Conservation (phyloP, 805 yeast species). For the Saccharomyces kudriavzevii region DNA sequence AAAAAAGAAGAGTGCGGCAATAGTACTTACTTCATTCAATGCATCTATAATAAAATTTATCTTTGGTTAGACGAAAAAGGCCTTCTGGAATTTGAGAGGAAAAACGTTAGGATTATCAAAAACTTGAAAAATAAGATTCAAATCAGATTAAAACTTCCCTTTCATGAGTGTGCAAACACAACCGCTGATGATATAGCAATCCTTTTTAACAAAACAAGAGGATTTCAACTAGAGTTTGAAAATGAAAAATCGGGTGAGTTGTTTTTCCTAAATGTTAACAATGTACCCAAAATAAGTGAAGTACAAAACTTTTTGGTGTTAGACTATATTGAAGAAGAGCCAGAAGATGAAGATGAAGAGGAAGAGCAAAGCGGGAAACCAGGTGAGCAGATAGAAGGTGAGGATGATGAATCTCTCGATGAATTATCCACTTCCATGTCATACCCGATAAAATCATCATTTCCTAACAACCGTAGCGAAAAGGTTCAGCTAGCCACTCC, state of each 20-base stretch:
- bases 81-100: slow-evolving; percentile 13
- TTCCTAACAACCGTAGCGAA: background rate
- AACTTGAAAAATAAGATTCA: slow-evolving; percentile 10
- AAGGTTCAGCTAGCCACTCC: slow-evolving; percentile 13
- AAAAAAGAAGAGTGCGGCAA: slow-evolving; percentile 2
- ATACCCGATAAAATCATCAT: background rate
- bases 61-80: slow-evolving; percentile 14
- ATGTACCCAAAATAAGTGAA: slow-evolving; percentile 28
- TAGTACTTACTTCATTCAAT: slow-evolving; percentile 10
- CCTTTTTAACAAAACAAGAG: slow-evolving; percentile 3
- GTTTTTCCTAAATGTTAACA: slow-evolving; percentile 6
- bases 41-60: slow-evolving; percentile 7
- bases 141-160: slow-evolving; percentile 2
- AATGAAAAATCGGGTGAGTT: background rate
- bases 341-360: slow-evolving; percentile 1
- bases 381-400: background rate
- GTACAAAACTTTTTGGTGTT: slow-evolving; percentile 23
- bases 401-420: background rate
- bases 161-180: background rate
- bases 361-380: background rate
- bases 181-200: background rate
- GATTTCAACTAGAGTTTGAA: slow-evolving; percentile 8
- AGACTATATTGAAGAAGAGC: slow-evolving; percentile 11
- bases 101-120: slow-evolving; percentile 4
- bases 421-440: background rate